A percentile compares a stretch with the other conserved stretches of the same genome.
Evolutionary conservation across 2,329 filamentous ascomycete species (phyloP).

Genomic region (Trichoderma harzianum): DNA sequence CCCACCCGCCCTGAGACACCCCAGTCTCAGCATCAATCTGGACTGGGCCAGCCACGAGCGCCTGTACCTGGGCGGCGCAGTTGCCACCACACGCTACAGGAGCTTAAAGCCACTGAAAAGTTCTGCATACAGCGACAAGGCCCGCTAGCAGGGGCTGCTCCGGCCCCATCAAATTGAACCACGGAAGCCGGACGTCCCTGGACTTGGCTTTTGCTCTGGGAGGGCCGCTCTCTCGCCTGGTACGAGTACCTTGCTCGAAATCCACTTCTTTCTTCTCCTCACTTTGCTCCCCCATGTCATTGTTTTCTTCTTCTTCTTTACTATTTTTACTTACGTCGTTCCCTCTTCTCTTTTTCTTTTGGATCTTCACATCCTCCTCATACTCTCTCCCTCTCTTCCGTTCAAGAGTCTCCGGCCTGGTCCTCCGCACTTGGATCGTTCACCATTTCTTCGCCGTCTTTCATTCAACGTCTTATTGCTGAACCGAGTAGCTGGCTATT

Average conservation of each 20-base stretch:
- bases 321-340: constrained; percentile 19
- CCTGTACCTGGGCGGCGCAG: neutral
- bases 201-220: neutral
- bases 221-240: neutral
- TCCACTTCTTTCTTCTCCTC: constrained; percentile 12
- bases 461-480: constrained; percentile 24
- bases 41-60: neutral
- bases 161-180: neutral
- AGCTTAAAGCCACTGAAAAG: neutral
- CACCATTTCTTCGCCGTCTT: constrained; percentile 16
- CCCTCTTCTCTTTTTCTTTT: constrained; percentile 13
- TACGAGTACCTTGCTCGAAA: neutral
- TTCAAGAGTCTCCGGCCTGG: constrained; percentile 16
- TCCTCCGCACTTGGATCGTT: constrained; percentile 15
- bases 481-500: constrained; percentile 26
- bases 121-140: neutral
- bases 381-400: constrained; percentile 12
- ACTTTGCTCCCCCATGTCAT: constrained; percentile 15
- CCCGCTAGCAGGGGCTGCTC: neutral
- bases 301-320: constrained; percentile 23
- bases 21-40: neutral
- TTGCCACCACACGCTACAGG: neutral
- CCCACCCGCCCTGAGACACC: constrained; percentile 6
- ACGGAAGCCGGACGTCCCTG: neutral
- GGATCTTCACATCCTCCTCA: neutral